Evolutionary conservation across 129 eudicot genomes (phyloP), one percentile per base, ranked within the genome.

Genomic region (Solidago caesia): DNA sequence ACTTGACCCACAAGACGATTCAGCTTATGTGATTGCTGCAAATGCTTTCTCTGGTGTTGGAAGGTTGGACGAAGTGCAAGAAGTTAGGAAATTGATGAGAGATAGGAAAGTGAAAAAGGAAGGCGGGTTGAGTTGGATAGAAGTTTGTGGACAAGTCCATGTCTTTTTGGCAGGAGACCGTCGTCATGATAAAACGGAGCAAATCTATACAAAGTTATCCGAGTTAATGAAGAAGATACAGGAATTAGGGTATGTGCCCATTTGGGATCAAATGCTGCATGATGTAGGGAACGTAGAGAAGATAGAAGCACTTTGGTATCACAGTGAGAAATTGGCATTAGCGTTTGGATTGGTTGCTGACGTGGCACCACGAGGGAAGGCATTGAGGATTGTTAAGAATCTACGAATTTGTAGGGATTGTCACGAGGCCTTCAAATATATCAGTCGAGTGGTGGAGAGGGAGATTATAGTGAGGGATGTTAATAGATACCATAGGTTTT

Each of bases 41-140:
- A 92, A 90, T 76, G 89, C 80, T 0, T 82, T 82, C 77, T 86
- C 88, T 5, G 67, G 81, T 33, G 88, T 80, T 16, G 87, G 87
- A 51, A 83, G 79, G 75, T 81, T 84, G 81, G 85, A 81, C 3
- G 89, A 90, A 73, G 92, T 85, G 58, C 85, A 79, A 66, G 84
- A 75, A 64, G 76, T 89, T 14, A 69, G 96, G 81, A 88, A 80
- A 52, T 79, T 77, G 85, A 92, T 92, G 98, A 89, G 82, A 63
- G 87, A 84, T 6, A 66, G 82, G 62, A 74, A 81, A 51, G 92
- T 87, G 44, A 82, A 83, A 66, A 92, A 92, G 75, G 95, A 82
- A 76, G 82, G 89, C 44, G 98, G 96, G 29, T 75, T 82, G 69
- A 92, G 98, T 83, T 92, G 98, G 98, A 82, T 92, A 44, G 98